phyloP scores from a whole-genome alignment of 768 basidiomycete genomes.

The Pseudohyphozyma bogoriensis region DNA sequence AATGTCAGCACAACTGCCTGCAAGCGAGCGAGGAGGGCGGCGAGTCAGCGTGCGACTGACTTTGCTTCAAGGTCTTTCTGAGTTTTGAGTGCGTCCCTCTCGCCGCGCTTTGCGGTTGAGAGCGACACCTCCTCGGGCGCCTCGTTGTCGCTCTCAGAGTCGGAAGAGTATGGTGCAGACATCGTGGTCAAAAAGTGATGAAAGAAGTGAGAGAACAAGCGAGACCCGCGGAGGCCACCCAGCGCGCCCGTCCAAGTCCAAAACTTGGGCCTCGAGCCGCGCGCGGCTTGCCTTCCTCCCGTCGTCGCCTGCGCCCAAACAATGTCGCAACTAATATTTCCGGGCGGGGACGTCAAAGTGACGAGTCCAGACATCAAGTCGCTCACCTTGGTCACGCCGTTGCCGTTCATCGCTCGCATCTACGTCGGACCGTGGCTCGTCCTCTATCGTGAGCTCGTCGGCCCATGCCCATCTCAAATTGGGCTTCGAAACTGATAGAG shows the following conservation, averaged over 20 bases:
- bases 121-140: constrained; percentile 25
- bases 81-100: background rate
- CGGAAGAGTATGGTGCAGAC: too few species aligned
- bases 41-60: background rate
- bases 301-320: too few species aligned
- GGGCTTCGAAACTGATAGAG: too few species aligned
- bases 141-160: constrained; percentile 9
- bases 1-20: background rate
- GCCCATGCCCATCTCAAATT: too few species aligned
- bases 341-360: constrained; percentile 2
- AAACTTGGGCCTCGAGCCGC: too few species aligned
- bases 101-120: constrained; percentile 8
- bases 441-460: too few species aligned
- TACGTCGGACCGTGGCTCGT: constrained; percentile 41
- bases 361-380: constrained; percentile 11
- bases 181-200: too few species aligned
- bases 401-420: constrained; percentile 35
- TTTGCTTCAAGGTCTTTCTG: background rate
- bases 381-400: constrained; percentile 5
- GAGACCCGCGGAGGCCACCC: too few species aligned
- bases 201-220: too few species aligned
- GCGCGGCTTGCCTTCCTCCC: too few species aligned
- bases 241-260: too few species aligned
- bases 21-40: background rate
- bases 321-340: too few species aligned